Evolutionary conservation across 257 asterid species (phyloP).

Genomic region (Lithospermum erythrorhizon): DNA sequence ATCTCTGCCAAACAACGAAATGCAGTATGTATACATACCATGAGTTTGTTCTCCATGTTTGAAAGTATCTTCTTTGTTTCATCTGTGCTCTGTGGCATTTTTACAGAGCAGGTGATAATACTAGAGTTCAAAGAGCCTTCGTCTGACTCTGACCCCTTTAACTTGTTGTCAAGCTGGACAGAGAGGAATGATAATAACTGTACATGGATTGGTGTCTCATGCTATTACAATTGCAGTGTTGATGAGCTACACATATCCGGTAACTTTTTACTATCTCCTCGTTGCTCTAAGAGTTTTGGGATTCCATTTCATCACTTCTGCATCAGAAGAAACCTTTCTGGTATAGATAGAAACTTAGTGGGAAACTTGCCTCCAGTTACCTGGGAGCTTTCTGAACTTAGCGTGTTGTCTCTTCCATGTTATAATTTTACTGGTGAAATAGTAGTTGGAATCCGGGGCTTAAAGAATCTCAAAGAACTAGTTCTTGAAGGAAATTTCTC

Average conservation of each 20-base stretch:
- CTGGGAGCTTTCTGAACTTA: constrained; percentile 23
- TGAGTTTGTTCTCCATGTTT: constrained; percentile 13
- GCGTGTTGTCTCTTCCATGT: constrained; percentile 35
- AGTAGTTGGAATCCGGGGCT: constrained; percentile 27
- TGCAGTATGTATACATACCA: constrained; percentile 15
- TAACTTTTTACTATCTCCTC: constrained; percentile 19
- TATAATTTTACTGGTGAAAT: constrained; percentile 31
- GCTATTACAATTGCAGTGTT: no score
- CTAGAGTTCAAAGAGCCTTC: constrained; percentile 26
- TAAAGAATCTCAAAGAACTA: constrained; percentile 30
- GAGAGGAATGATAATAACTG: no score
- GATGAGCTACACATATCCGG: constrained; percentile 32
- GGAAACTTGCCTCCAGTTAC: constrained; percentile 26
- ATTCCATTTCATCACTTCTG: constrained; percentile 20
- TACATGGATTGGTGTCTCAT: no score
- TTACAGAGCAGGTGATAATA: constrained; percentile 24
- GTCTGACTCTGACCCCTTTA: no score
- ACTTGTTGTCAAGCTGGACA: no score
- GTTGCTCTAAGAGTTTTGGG: constrained; percentile 14
- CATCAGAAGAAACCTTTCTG: constrained; percentile 20
- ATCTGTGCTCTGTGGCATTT: constrained; percentile 16
- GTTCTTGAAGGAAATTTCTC: no score
- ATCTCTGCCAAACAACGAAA: constrained; percentile 10
- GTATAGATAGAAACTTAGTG: constrained; percentile 11
- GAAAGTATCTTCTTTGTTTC: constrained; percentile 15